A percentile compares a stretch with the other conserved stretches of the same genome.
phyloP scores from a whole-genome alignment of 495 filamentous ascomycete genomes.

The Annulohypoxylon moriforme region DNA sequence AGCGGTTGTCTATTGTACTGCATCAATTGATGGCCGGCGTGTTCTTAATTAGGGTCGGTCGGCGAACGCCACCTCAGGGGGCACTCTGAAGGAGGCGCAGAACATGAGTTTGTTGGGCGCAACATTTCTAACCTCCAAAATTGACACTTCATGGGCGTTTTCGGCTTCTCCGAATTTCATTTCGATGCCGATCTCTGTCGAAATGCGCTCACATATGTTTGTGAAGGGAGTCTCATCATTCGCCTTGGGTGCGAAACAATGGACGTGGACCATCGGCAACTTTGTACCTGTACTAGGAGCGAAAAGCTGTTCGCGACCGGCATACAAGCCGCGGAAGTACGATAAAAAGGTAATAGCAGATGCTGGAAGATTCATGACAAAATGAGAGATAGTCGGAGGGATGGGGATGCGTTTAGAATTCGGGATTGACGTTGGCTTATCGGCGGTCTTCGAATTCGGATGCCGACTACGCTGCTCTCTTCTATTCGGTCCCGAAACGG shows the following conservation, averaged over 20 bases:
- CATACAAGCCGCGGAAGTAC: conserved; percentile 86
- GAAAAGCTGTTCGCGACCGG: conserved; percentile 73
- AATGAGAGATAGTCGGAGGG: conserved; percentile 83
- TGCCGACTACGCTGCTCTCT: conserved; percentile 41
- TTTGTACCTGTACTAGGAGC: conserved; percentile 63
- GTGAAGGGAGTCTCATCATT: conserved; percentile 68
- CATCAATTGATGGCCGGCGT: conserved; percentile 12
- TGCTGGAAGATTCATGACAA: conserved; percentile 96
- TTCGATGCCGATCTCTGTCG: conserved; percentile 66
- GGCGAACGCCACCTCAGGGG: conserved; percentile 81
- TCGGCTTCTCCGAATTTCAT: conserved; percentile 69
- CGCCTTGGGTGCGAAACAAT: conserved; percentile 85
- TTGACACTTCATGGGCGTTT: conserved; percentile 66
- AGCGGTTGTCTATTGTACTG: conserved; percentile 10
- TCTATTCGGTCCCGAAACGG: conserved; percentile 55
- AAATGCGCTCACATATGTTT: conserved; percentile 77
- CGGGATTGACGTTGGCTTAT: conserved; percentile 43
- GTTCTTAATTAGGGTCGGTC: conserved; percentile 40
- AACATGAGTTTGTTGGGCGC: conserved; percentile 96
- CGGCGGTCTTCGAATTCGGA: conserved; percentile 43
- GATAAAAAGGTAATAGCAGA: conserved; percentile 85
- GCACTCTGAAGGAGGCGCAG: conserved; percentile 90
- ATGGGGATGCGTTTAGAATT: conserved; percentile 60
- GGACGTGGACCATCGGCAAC: conserved; percentile 88
- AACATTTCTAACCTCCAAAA: conserved; percentile 87